phyloP scores from a whole-genome alignment of 352 stramenopile species.

The Pelagophyceae sp. region DNA sequence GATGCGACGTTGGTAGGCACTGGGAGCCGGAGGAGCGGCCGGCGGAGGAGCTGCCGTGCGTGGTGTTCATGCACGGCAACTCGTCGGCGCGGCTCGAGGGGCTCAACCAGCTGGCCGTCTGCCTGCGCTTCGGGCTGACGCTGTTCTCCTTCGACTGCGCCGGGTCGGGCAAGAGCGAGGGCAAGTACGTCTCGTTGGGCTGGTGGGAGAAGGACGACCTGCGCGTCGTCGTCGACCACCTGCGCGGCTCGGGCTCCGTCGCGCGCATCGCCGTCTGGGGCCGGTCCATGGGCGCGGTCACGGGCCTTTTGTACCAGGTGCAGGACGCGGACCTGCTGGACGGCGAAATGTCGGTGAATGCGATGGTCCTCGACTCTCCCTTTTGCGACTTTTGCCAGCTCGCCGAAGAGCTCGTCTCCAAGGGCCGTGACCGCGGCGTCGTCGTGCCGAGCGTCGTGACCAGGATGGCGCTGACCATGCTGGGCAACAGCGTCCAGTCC shows the following conservation, averaged over 20 bases:
- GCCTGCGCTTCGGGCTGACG: constrained; percentile 47
- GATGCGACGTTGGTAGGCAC: not conserved
- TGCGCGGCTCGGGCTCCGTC: not conserved
- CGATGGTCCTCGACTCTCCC: not conserved
- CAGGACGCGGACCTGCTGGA: no score
- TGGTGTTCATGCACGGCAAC: constrained; percentile 23
- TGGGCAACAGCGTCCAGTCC: not conserved
- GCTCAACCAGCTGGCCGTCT: not conserved
- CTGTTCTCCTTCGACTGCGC: not conserved
- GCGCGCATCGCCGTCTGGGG: not conserved
- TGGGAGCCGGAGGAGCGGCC: not conserved
- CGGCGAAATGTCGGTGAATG: constrained; percentile 58
- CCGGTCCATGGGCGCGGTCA: constrained; percentile 13
- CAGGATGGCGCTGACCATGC: constrained; percentile 68
- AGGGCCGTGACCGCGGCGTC: constrained; percentile 68
- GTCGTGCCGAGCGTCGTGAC: constrained; percentile 78
- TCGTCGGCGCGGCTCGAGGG: constrained; percentile 30
- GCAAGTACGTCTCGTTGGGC: constrained; percentile 32
- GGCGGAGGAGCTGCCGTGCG: constrained; percentile 7
- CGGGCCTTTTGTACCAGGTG: not conserved
- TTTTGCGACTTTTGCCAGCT: not conserved
- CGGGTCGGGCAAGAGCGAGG: not conserved
- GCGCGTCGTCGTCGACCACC: not conserved
- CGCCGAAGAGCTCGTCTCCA: not conserved
- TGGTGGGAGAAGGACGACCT: not conserved